Evolutionary conservation across 768 basidiomycete species (phyloP), one percentile per base, ranked within the genome.

Genomic region (Rhizopogon sp.): DNA sequence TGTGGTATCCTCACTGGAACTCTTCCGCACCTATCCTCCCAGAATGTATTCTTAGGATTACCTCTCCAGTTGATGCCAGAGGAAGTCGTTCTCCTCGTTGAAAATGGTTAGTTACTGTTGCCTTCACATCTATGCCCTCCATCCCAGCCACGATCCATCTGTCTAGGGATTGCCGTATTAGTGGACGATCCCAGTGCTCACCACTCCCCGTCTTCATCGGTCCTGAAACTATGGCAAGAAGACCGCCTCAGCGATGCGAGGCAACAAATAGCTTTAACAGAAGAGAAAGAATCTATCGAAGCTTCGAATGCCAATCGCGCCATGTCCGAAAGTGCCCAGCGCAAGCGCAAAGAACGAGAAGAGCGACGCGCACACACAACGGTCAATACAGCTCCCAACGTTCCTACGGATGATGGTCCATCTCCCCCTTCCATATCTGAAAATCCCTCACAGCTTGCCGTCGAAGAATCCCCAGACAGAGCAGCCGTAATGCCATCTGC

Each of bases 21-120:
- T 1, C 81, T 99, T 13, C 95, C 97, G 2, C 93, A 94, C 66
- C 78, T 98, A 1, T 86, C 93, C 1, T 95, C 98, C 63, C 97
- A 99, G 71, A 99, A 99, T 74, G 83, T 89, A 2, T 99, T 99
- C 66, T 77, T 99, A 35, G 97, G 97, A 6, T 73, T 93, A n/a
- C 97, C 97, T 1, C 75, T 97, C 6, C 74, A 90, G 7, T 75
- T 98, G 2, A 82, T 91, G 71, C 91, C 93, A 0, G 97, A 99
- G 70, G 97, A 98, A 66, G 92, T 87, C 8, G 91, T 90, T 10
- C 76, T 95, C 33, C 83, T 98, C 6, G 82, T 98, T 13, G 80
- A 87, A 60, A 88, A 89, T 57, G 83, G 97, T 93, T 56, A 50
- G 78, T 61, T 56, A 35, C 25, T 25, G 25, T 25, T 5, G 4